These are phyloP conservation scores for Fraxinus velutina DNA, from an alignment of 305 asterid genomes.

Conservation along the genomic window DNA sequence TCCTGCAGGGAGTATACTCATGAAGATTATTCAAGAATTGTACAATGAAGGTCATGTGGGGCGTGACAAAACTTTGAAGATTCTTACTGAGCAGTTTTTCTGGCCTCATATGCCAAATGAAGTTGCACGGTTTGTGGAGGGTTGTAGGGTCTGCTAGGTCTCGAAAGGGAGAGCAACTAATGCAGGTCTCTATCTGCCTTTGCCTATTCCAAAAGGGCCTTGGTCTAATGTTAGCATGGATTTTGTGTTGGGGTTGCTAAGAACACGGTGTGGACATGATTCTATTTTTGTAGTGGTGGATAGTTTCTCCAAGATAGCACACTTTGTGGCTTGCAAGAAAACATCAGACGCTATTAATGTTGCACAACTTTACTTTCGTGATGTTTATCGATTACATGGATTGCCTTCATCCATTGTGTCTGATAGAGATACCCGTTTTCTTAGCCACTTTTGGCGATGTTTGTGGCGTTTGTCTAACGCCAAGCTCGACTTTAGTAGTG, in stretches of 20 bases:
- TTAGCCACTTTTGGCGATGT: too few relatives aligned
- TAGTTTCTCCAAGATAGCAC: neutral
- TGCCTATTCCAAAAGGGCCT: neutral
- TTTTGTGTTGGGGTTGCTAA: neutral
- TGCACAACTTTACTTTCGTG: too few relatives aligned
- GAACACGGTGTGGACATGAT: neutral
- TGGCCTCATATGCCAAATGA: neutral
- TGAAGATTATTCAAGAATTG: neutral
- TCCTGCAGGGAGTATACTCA: neutral
- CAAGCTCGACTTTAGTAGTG: too few relatives aligned
- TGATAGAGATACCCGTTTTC: too few relatives aligned
- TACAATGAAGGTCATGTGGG: neutral
- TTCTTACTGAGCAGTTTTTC: neutral
- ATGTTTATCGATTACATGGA: too few relatives aligned
- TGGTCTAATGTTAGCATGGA: neutral
- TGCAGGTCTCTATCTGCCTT: neutral
- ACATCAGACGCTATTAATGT: too few relatives aligned
- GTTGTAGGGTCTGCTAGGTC: neutral
- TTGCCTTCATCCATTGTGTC: too few relatives aligned
- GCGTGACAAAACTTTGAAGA: neutral
- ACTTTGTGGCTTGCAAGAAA: neutral
- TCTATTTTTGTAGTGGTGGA: neutral
- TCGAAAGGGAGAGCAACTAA: neutral
- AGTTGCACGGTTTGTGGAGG: neutral
- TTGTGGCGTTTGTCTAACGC: too few relatives aligned